phyloP scores from a whole-genome alignment of 148 eudicot species.

The Dysphania ambrosioides region DNA sequence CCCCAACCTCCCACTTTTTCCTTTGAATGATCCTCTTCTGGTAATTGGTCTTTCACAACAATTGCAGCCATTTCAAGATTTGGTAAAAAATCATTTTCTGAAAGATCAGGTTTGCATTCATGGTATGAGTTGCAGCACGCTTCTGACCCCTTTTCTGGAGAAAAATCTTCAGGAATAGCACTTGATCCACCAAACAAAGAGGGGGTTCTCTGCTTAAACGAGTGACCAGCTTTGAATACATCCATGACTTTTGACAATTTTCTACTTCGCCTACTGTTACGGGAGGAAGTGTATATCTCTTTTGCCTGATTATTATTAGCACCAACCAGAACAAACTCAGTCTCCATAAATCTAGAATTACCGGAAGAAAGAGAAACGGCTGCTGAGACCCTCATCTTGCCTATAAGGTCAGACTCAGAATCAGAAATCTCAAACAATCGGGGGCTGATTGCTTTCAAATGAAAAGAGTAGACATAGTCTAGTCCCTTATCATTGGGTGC shows the following conservation, averaged over 20 bases:
- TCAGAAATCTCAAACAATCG: constrained; percentile 30
- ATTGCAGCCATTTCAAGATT: constrained; percentile 81
- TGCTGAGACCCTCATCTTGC: constrained; percentile 75
- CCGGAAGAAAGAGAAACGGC: constrained; percentile 37
- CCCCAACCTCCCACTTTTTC: constrained; percentile 78
- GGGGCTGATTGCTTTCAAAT: constrained; percentile 33
- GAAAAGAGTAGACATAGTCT: constrained; percentile 58
- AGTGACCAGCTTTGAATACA: constrained; percentile 45
- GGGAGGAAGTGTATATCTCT: constrained; percentile 35
- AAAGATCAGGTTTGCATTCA: constrained; percentile 17
- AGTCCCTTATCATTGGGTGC: constrained; percentile 32
- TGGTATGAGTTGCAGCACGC: constrained; percentile 6
- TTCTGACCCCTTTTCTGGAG: constrained; percentile 31
- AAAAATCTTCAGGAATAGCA: constrained; percentile 32
- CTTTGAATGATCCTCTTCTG: constrained; percentile 23
- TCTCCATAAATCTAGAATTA: constrained; percentile 50
- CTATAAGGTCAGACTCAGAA: constrained; percentile 43
- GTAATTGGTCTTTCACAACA: constrained; percentile 46
- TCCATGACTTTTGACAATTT: constrained; percentile 57
- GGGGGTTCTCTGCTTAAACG: constrained; percentile 38
- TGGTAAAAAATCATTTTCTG: constrained; percentile 37
- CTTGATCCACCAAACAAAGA: constrained; percentile 34
- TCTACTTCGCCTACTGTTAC: constrained; percentile 40
- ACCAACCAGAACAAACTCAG: constrained; percentile 65
- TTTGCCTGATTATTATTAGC: constrained; percentile 29